These are phyloP conservation scores for Fonsecaea pedrosoi DNA, from an alignment of 2,329 filamentous ascomycete genomes.

Conservation along the genomic window DNA sequence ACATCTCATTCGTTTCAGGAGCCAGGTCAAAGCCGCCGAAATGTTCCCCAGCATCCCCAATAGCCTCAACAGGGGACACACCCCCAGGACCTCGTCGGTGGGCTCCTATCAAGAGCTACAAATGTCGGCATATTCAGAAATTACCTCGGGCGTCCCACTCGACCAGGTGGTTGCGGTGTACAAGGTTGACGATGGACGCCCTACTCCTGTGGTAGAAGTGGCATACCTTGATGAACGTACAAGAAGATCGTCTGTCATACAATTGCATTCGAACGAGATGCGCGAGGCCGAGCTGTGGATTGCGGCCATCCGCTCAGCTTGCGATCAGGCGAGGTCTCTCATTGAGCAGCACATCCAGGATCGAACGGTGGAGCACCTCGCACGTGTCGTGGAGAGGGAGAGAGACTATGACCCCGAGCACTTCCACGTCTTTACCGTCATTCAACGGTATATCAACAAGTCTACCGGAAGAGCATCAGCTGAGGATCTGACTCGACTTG, in stretches of 20 bases:
- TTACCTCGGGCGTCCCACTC: conserved; percentile 63
- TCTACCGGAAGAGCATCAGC: conserved; percentile 63
- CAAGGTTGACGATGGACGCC: conserved; percentile 69
- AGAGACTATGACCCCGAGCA: conserved; percentile 71
- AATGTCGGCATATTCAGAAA: conserved; percentile 62
- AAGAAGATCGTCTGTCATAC: conserved; percentile 66
- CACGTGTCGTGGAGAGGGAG: conserved; percentile 67
- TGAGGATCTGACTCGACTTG: conserved; percentile 70
- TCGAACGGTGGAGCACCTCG: conserved; percentile 67
- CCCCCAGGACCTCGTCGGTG: conserved; percentile 64
- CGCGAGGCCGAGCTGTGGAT: conserved; percentile 72
- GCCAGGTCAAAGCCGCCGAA: conserved; percentile 69
- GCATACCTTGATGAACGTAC: conserved; percentile 71
- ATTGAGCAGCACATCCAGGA: conserved; percentile 56
- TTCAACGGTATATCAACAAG: conserved; percentile 67
- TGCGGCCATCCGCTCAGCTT: conserved; percentile 65
- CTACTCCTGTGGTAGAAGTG: conserved; percentile 71
- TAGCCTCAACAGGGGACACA: conserved; percentile 50
- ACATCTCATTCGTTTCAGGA: conserved; percentile 72
- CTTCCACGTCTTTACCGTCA: conserved; percentile 73
- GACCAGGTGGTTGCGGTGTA: conserved; percentile 72
- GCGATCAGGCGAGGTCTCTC: conserved; percentile 40
- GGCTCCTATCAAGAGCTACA: conserved; percentile 68
- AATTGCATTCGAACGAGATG: conserved; percentile 68
- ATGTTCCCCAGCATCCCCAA: conserved; percentile 62